phyloP scores from a whole-genome alignment of 2,329 filamentous ascomycete species.

The Colletotrichum lindemuthianum region DNA sequence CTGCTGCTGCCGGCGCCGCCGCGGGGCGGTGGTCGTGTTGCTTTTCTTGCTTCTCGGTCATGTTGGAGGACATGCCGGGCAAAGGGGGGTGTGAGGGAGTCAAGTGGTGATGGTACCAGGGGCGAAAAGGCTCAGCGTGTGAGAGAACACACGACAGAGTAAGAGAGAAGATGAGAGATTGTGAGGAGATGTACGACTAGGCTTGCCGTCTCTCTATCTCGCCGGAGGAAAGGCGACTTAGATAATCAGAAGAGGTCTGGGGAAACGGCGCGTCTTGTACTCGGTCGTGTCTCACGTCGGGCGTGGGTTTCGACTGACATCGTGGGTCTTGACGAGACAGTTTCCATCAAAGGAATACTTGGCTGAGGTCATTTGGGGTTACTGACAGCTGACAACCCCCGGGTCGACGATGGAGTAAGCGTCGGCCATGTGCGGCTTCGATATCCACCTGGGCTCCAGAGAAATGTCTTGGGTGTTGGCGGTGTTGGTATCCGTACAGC shows the following conservation, averaged over 20 bases:
- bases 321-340: constrained; percentile 7
- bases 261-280: constrained; percentile 26
- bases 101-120: neutral
- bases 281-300: constrained; percentile 15
- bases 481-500: neutral
- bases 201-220: too few relatives aligned
- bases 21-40: constrained; percentile 16
- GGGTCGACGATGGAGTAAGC: constrained; percentile 12
- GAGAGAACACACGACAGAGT: neutral
- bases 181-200: neutral
- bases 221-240: neutral
- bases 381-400: neutral
- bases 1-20: neutral
- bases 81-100: too few relatives aligned
- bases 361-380: constrained; percentile 31
- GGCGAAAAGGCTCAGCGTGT: neutral
- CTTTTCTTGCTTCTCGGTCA: constrained; percentile 31
- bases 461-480: constrained; percentile 17
- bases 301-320: neutral
- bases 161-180: constrained; percentile 4
- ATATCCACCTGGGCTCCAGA: constrained; percentile 17
- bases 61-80: neutral
- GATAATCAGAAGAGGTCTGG: neutral
- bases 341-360: constrained; percentile 23
- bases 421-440: constrained; percentile 5